Evolutionary conservation across 805 yeast species (phyloP).

Genomic region (Candida fluviatilis): DNA sequence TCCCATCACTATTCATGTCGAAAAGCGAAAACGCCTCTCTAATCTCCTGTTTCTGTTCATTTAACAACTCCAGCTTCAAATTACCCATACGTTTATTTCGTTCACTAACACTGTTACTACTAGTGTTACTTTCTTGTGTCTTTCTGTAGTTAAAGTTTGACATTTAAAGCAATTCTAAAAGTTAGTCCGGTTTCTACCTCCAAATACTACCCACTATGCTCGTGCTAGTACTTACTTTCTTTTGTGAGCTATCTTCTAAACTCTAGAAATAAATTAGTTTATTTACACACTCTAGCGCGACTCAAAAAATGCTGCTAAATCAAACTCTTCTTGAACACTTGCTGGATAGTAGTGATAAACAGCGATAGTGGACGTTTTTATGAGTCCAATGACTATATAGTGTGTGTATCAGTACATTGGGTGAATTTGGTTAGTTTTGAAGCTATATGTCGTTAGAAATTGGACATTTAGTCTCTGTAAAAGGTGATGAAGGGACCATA

Average conservation of each 20-base stretch:
- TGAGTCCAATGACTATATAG: not conserved
- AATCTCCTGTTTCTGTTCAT: conserved; percentile 87
- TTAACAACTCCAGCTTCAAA: conserved; percentile 62
- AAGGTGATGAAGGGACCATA: conserved; percentile 42
- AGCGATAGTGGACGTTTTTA: not conserved
- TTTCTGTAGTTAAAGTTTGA: conserved; percentile 1
- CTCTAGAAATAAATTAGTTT: too few species aligned
- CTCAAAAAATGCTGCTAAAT: not conserved
- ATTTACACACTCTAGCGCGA: too few species aligned
- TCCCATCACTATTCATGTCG: conserved; percentile 90
- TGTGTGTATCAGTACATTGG: not conserved
- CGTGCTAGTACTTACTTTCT: too few species aligned
- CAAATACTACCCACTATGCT: too few species aligned
- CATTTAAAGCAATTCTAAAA: not conserved
- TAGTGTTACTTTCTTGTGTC: not conserved
- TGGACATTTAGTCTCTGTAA: conserved; percentile 32
- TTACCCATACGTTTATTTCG: conserved; percentile 25
- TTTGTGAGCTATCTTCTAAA: too few species aligned
- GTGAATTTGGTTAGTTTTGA: not conserved
- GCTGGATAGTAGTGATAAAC: not conserved
- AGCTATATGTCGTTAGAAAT: conserved; percentile 8
- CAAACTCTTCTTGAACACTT: not conserved
- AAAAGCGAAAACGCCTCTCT: conserved; percentile 87
- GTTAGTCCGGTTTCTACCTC: conserved; percentile 1
- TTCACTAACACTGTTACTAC: conserved; percentile 5